Conservation (phyloP, 1,284 basidiomycete species). For the Ustilago esculenta region DNA sequence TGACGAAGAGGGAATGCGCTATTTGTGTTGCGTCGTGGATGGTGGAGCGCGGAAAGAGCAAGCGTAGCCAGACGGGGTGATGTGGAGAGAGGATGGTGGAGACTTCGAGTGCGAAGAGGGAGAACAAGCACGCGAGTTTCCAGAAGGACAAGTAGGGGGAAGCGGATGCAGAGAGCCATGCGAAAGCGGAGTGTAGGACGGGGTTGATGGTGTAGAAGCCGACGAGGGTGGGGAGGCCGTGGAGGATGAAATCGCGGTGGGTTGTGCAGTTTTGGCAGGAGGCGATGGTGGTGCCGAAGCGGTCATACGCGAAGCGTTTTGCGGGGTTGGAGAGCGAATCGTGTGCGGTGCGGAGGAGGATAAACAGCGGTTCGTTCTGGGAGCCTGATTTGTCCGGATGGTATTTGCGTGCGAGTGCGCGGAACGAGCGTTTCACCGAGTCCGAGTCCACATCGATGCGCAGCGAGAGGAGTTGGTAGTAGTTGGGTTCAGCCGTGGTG, state of each 20-base stretch:
- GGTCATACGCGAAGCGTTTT: conserved; percentile 84
- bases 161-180: conserved; percentile 71
- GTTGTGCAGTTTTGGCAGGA: conserved; percentile 77
- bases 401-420: conserved; percentile 76
- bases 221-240: conserved; percentile 75
- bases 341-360: conserved; percentile 78
- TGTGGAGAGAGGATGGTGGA: conserved; percentile 47
- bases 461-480: conserved; percentile 79
- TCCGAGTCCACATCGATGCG: conserved; percentile 74
- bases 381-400: conserved; percentile 82
- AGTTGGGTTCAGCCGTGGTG: conserved; percentile 74
- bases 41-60: conserved; percentile 75
- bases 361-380: conserved; percentile 76
- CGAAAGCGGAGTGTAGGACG: conserved; percentile 74
- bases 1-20: conserved; percentile 79
- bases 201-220: conserved; percentile 78
- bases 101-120: conserved; percentile 60
- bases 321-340: conserved; percentile 82
- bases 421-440: conserved; percentile 77
- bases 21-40: conserved; percentile 78
- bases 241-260: conserved; percentile 76
- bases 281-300: conserved; percentile 80
- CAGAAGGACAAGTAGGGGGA: conserved; percentile 70
- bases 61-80: conserved; percentile 69
- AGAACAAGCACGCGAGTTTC: conserved; percentile 31